Base-by-base conservation (phyloP, 768 basidiomycete genomes). In the Paxillus involutus region DNA sequence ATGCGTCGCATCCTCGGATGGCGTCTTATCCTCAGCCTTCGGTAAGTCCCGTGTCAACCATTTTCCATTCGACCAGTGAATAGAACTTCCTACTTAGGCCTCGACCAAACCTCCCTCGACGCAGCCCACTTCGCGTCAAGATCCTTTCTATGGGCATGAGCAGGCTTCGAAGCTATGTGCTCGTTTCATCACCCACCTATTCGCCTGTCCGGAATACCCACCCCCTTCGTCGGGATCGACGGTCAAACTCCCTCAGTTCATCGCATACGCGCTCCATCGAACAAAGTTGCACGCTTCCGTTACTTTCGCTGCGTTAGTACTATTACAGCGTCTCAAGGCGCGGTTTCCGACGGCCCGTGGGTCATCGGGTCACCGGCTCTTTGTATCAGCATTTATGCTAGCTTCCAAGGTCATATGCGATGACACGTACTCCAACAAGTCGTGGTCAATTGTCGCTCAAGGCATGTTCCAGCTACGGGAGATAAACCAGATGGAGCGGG, bases 401-500 rank as follows among this genome's bases (percentile, higher is more conserved):
- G 78, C 84, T 0, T 80, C 78, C 3, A 86, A 86, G 65, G 88
- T 94, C n/a, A 88, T 93, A 46, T 94, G 92, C 72, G 92, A 95
- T 75, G 92, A 94, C 62, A 94, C 91, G 0, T 95, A 94, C 68
- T 91, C 89, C 14, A 94, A 94, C 80, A 92, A 93, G 67, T 90
- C 88, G 0, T 95, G 93, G 93, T 82, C 84, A 6, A 88, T 94
- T 43, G 93, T 95, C 39, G 92, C 89, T 0, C 91, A 94, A 69
- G 86, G 84, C 29, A 87, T 93, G 83, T 95, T 94, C 63, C 79
- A 77, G 3, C 67, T 89, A 0, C 76, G 82, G 32, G 88, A 89
- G 75, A 84, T 89, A 64, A 89, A 89, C 69, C 87, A 89, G 74
- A 89, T 88, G 86, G 87, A 89, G 66, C 64, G 88, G 2, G 88